Conservation (phyloP, 1,139 yeast species). For the Magnusiomyces sp. region DNA sequence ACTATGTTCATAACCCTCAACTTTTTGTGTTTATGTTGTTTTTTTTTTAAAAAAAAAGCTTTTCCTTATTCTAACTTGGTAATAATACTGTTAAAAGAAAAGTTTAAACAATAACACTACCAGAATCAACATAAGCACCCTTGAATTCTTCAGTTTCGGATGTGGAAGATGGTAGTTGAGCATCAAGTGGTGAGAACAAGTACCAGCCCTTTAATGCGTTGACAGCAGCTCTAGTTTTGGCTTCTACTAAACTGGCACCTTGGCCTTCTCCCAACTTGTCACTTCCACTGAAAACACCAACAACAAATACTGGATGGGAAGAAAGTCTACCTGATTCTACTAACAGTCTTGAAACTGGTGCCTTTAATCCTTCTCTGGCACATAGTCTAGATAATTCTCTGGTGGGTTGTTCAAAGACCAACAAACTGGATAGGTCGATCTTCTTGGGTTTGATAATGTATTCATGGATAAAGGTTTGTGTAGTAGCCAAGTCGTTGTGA, state of each 20-base stretch:
- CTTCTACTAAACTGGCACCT: constrained; percentile 87
- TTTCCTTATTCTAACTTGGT: not conserved
- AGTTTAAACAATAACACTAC: constrained; percentile 35
- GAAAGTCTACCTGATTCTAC: constrained; percentile 92
- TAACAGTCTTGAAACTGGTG: constrained; percentile 72
- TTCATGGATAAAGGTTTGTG: constrained; percentile 57
- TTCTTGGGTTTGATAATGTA: constrained; percentile 69
- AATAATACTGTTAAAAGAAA: constrained; percentile 1
- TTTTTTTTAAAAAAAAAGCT: not conserved
- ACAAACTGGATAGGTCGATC: constrained; percentile 61
- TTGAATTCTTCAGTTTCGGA: constrained; percentile 27
- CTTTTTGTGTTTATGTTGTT: not conserved
- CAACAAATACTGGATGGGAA: constrained; percentile 76
- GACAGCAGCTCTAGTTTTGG: constrained; percentile 86
- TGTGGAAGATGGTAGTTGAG: constrained; percentile 54
- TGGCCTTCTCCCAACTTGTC: constrained; percentile 89
- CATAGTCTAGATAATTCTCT: constrained; percentile 74
- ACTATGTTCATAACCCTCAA: not conserved
- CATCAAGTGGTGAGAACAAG: constrained; percentile 70
- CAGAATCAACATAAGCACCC: constrained; percentile 35
- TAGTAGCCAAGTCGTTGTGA: constrained; percentile 43
- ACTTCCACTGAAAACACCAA: constrained; percentile 81
- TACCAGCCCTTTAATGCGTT: constrained; percentile 89
- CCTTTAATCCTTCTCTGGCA: constrained; percentile 63
- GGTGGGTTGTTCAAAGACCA: constrained; percentile 78